These are phyloP conservation scores for Rubroshorea leprosula DNA, from an alignment of 345 rosid genomes.

Conservation along the genomic window DNA sequence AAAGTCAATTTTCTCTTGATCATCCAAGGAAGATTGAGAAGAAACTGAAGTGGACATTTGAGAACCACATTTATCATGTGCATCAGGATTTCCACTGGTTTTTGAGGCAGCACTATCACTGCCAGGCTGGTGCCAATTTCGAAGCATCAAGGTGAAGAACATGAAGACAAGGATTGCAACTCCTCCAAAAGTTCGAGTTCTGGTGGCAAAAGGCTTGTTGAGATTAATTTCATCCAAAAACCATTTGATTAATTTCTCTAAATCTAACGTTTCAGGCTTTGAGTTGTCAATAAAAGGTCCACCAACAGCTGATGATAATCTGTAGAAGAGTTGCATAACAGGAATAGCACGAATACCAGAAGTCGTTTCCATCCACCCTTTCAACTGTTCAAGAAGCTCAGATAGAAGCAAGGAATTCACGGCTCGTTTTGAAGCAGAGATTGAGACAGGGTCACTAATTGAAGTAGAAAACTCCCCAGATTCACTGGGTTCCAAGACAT, in stretches of 20 bases:
- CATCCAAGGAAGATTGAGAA: slow-evolving; percentile 56
- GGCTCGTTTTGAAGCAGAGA: slow-evolving; percentile 91
- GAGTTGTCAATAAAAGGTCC: slow-evolving; percentile 93
- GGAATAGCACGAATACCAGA: slow-evolving; percentile 88
- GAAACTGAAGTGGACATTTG: slow-evolving; percentile 42
- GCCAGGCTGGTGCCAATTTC: slow-evolving; percentile 99
- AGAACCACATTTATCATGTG: slow-evolving; percentile 52
- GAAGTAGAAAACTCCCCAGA: slow-evolving; percentile 78
- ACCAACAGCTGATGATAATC: slow-evolving; percentile 91
- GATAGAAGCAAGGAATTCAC: slow-evolving; percentile 89
- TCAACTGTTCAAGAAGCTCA: slow-evolving; percentile 84
- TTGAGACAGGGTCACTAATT: slow-evolving; percentile 65
- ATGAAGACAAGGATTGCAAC: slow-evolving; percentile 87
- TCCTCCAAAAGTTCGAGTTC: slow-evolving; percentile 76
- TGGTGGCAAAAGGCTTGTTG: slow-evolving; percentile 60
- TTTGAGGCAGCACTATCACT: slow-evolving; percentile 48
- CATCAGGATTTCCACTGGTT: slow-evolving; percentile 45
- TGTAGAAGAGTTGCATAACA: slow-evolving; percentile 90
- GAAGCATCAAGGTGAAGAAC: slow-evolving; percentile 99
- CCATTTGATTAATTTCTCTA: slow-evolving; percentile 87
- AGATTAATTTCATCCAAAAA: slow-evolving; percentile 80
- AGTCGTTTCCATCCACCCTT: slow-evolving; percentile 90
- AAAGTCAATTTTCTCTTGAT: slow-evolving; percentile 76
- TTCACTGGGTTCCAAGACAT: slow-evolving; percentile 80
- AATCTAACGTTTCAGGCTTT: slow-evolving; percentile 72